Percentiles rank a stretch among this genome's conserved stretches.
These are phyloP conservation scores for Maudiozyma serrabonitensis DNA, from an alignment of 805 yeast genomes.

Conservation along the genomic window DNA sequence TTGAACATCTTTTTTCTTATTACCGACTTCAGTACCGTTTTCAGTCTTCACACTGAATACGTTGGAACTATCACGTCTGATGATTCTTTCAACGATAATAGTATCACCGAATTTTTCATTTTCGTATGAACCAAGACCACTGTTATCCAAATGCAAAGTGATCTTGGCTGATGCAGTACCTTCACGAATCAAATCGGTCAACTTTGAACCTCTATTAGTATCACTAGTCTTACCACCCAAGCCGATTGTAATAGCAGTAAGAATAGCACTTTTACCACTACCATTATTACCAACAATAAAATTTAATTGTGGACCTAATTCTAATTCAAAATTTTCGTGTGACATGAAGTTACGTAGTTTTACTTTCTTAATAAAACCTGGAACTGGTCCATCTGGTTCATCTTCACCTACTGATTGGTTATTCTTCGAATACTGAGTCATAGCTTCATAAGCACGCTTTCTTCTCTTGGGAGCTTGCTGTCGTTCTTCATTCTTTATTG, in stretches of 20 bases:
- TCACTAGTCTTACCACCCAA: constrained; percentile 81
- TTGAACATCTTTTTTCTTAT: constrained; percentile 55
- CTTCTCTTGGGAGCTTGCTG: constrained; percentile 12
- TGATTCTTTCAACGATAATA: constrained; percentile 60
- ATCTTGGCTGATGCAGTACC: constrained; percentile 66
- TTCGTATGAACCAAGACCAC: constrained; percentile 54
- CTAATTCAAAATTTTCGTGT: constrained; percentile 69
- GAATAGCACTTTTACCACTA: constrained; percentile 79
- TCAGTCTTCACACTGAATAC: constrained; percentile 48
- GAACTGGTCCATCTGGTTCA: constrained; percentile 10
- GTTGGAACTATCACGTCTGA: constrained; percentile 42
- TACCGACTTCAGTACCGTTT: constrained; percentile 43
- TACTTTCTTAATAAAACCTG: constrained; percentile 64
- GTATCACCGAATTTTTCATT: constrained; percentile 57
- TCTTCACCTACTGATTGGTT: constrained; percentile 1
- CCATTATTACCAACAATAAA: constrained; percentile 88
- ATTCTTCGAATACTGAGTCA: constrained; percentile 19
- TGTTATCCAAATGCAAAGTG: constrained; percentile 52
- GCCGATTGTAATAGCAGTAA: constrained; percentile 81
- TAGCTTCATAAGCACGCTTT: constrained; percentile 17
- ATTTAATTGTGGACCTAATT: constrained; percentile 70
- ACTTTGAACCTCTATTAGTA: constrained; percentile 72
- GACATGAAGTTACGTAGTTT: constrained; percentile 77
- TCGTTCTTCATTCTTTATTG: background rate
- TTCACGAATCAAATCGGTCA: constrained; percentile 64